A percentile compares a stretch with the other conserved stretches of the same genome.
These are phyloP conservation scores for Penicillium griseofulvum DNA, from an alignment of 2,329 filamentous ascomycete species.

Conservation along the genomic window DNA sequence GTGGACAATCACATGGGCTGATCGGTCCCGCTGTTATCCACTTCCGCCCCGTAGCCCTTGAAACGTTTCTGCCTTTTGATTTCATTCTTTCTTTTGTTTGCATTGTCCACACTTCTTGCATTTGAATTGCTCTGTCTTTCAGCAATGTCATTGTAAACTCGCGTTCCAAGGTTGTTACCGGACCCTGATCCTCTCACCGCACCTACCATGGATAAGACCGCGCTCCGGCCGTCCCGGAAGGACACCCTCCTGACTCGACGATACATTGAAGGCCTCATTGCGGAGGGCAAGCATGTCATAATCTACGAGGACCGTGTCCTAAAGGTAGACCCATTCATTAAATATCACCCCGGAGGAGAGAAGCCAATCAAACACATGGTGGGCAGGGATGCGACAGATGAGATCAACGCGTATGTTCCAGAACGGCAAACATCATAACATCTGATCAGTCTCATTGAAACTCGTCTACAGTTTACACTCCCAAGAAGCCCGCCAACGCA, in stretches of 20 bases:
- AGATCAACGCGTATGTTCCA: slow-evolving; percentile 75
- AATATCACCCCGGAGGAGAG: slow-evolving; percentile 87
- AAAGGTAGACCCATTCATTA: slow-evolving; percentile 83
- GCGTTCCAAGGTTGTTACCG: background rate
- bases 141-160: slow-evolving; percentile 3
- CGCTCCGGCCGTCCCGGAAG: slow-evolving; percentile 37
- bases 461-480: slow-evolving; percentile 70
- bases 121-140: background rate
- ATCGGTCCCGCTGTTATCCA: slow-evolving; percentile 24
- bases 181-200: slow-evolving; percentile 2
- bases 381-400: slow-evolving; percentile 88
- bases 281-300: slow-evolving; percentile 73
- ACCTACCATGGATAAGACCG: slow-evolving; percentile 21
- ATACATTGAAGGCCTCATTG: slow-evolving; percentile 78
- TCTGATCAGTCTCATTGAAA: slow-evolving; percentile 16
- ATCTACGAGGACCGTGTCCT: slow-evolving; percentile 79
- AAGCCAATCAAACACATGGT: slow-evolving; percentile 93
- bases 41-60: slow-evolving; percentile 13
- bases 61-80: slow-evolving; percentile 11
- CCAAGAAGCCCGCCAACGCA: slow-evolving; percentile 67
- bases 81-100: background rate
- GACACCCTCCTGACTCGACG: slow-evolving; percentile 56
- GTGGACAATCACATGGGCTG: slow-evolving; percentile 9
- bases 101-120: background rate
- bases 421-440: slow-evolving; percentile 1